Evolutionary conservation across 1,284 basidiomycete species (phyloP).

Genomic region (Ustilago sp.): DNA sequence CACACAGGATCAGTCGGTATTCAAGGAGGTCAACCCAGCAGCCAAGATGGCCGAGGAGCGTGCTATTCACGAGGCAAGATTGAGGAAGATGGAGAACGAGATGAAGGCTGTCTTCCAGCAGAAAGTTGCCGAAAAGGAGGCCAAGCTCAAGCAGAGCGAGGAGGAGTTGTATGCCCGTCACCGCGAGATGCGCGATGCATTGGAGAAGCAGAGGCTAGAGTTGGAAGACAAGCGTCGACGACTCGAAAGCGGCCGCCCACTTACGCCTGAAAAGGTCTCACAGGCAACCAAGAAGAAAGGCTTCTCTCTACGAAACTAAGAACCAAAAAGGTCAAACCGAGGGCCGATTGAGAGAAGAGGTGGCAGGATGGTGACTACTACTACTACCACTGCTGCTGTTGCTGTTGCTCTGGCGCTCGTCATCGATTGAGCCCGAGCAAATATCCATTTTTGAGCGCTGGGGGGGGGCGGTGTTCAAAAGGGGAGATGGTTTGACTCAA

Average conservation of each 20-base stretch:
- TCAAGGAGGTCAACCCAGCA: constrained; percentile 66
- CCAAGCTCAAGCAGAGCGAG: constrained; percentile 69
- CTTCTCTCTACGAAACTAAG: constrained; percentile 61
- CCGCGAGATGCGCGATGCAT: constrained; percentile 69
- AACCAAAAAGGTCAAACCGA: neutral
- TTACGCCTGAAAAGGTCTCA: constrained; percentile 86
- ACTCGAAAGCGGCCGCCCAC: constrained; percentile 79
- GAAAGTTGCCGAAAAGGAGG: constrained; percentile 69
- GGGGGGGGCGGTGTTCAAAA: neutral
- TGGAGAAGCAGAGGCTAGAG: constrained; percentile 95
- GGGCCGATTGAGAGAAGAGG: neutral
- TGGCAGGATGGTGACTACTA: neutral
- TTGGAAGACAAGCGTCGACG: constrained; percentile 96
- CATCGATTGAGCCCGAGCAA: constrained; percentile 2
- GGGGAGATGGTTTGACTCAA: neutral
- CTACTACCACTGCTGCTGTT: neutral
- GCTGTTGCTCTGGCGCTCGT: neutral
- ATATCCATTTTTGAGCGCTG: neutral
- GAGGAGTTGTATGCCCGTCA: constrained; percentile 69
- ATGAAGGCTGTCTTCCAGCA: constrained; percentile 70
- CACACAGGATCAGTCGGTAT: constrained; percentile 67
- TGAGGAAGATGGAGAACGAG: constrained; percentile 70
- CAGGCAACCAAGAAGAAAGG: constrained; percentile 64
- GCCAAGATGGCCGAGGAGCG: constrained; percentile 69
- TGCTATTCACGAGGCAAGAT: constrained; percentile 68